Evolutionary conservation across 1,284 basidiomycete genomes (phyloP).

Genomic region (Fomes fomentarius): DNA sequence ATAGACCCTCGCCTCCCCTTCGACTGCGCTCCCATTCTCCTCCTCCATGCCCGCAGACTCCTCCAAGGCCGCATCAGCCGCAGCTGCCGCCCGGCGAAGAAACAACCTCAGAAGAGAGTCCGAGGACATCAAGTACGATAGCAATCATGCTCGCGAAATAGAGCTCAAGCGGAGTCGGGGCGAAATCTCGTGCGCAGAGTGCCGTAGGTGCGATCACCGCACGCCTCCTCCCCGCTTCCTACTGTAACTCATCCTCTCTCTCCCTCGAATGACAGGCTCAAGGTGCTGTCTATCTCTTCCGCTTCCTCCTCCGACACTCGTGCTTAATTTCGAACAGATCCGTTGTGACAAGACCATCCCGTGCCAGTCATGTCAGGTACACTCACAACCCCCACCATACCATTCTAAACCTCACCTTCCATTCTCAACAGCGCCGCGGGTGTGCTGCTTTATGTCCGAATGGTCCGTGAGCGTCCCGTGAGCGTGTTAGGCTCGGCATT

Average conservation of each 20-base stretch:
- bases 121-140: slow-evolving; percentile 35
- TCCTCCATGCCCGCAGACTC: slow-evolving; percentile 37
- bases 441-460: slow-evolving; percentile 75
- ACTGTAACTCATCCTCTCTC: slow-evolving; percentile 18
- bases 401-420: slow-evolving; percentile 3
- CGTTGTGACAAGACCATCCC: slow-evolving; percentile 79
- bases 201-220: slow-evolving; percentile 58
- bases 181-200: slow-evolving; percentile 74
- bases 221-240: slow-evolving; percentile 14
- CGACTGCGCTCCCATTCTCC: slow-evolving; percentile 15
- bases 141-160: slow-evolving; percentile 42
- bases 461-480: slow-evolving; percentile 41
- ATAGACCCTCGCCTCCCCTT: slow-evolving; percentile 6
- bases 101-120: slow-evolving; percentile 30
- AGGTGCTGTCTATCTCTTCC: slow-evolving; percentile 21
- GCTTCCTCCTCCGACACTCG: not conserved
- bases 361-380: slow-evolving; percentile 68
- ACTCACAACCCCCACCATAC: not conserved
- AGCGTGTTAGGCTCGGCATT: not conserved
- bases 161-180: slow-evolving; percentile 72
- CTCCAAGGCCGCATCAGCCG: slow-evolving; percentile 30
- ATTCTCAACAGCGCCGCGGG: slow-evolving; percentile 52
- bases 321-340: slow-evolving; percentile 44
- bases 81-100: slow-evolving; percentile 29
- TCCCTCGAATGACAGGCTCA: slow-evolving; percentile 24